Conservation (phyloP, 441 rosid species). For the Gossypium gossypioides region DNA sequence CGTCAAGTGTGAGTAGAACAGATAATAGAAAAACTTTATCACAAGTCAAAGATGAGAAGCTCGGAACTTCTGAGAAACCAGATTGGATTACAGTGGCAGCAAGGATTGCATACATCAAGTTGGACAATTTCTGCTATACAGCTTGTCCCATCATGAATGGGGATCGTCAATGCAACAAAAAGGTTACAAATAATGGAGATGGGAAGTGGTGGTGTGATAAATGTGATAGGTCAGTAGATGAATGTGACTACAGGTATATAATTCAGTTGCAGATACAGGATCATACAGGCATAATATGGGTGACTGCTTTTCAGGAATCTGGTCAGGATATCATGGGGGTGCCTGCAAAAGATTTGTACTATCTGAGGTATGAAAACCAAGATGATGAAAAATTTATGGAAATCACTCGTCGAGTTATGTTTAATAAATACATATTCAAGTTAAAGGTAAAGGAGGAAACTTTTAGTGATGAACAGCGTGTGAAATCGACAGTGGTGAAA, state of each 20-base stretch:
- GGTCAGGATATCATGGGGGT: slow-evolving; percentile 79
- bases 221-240: slow-evolving; percentile 60
- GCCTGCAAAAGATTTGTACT: slow-evolving; percentile 65
- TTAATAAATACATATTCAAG: slow-evolving; percentile 60
- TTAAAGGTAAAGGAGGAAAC: slow-evolving; percentile 87
- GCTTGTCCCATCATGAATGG: slow-evolving; percentile 77
- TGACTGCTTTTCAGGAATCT: slow-evolving; percentile 76
- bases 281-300: slow-evolving; percentile 82
- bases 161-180: slow-evolving; percentile 74
- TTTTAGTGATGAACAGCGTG: slow-evolving; percentile 74
- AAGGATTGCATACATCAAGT: slow-evolving; percentile 49
- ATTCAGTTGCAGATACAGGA: slow-evolving; percentile 86
- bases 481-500: slow-evolving; percentile 69
- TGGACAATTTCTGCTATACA: slow-evolving; percentile 82
- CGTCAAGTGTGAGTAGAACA: slow-evolving; percentile 31
- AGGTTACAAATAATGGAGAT: slow-evolving; percentile 81
- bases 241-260: slow-evolving; percentile 75
- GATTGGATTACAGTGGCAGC: slow-evolving; percentile 78
- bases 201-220: slow-evolving; percentile 82
- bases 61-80: slow-evolving; percentile 86
- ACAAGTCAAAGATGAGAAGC: slow-evolving; percentile 79
- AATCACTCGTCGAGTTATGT: slow-evolving; percentile 51
- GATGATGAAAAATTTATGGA: slow-evolving; percentile 63
- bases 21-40: slow-evolving; percentile 59
- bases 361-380: slow-evolving; percentile 44